phyloP scores from a whole-genome alignment of 1,284 basidiomycete genomes.

The Rhodotorula glutinis region DNA sequence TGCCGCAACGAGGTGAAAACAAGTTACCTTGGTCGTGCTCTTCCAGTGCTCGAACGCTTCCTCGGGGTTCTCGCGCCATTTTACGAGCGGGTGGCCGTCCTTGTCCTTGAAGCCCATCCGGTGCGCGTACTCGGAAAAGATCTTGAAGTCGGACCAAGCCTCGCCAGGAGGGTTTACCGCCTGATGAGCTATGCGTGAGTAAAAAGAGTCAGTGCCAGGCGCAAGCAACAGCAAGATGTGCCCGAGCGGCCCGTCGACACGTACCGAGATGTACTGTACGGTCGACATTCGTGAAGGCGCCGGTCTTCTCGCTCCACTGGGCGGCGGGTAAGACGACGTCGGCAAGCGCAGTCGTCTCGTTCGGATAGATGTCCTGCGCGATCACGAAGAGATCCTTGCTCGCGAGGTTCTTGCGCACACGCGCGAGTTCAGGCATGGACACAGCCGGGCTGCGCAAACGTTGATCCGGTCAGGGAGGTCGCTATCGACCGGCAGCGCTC shows the following conservation, averaged over 20 bases:
- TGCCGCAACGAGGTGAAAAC: no score
- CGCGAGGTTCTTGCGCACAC: slow-evolving; percentile 9
- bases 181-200: not conserved
- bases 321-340: slow-evolving; percentile 15
- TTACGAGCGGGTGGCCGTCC: slow-evolving; percentile 10
- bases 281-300: slow-evolving; percentile 13
- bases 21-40: slow-evolving; percentile 3
- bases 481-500: no score
- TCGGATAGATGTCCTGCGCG: slow-evolving; percentile 21
- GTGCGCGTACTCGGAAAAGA: slow-evolving; percentile 11
- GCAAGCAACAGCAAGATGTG: no score
- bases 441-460: slow-evolving; percentile 5
- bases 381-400: slow-evolving; percentile 17
- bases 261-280: slow-evolving; percentile 9
- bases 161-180: slow-evolving; percentile 13
- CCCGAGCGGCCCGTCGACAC: not conserved
- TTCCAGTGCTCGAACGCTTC: slow-evolving; percentile 11
- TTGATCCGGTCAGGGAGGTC: not conserved
- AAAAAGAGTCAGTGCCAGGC: no score
- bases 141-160: slow-evolving; percentile 16
- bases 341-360: slow-evolving; percentile 16
- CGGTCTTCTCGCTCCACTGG: slow-evolving; percentile 18
- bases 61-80: slow-evolving; percentile 6
- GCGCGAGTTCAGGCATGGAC: slow-evolving; percentile 12
- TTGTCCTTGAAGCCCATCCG: slow-evolving; percentile 20